A percentile compares a stretch with the other conserved stretches of the same genome.
phyloP scores from a whole-genome alignment of 306 rosid species.

The Potentilla sterilis region DNA sequence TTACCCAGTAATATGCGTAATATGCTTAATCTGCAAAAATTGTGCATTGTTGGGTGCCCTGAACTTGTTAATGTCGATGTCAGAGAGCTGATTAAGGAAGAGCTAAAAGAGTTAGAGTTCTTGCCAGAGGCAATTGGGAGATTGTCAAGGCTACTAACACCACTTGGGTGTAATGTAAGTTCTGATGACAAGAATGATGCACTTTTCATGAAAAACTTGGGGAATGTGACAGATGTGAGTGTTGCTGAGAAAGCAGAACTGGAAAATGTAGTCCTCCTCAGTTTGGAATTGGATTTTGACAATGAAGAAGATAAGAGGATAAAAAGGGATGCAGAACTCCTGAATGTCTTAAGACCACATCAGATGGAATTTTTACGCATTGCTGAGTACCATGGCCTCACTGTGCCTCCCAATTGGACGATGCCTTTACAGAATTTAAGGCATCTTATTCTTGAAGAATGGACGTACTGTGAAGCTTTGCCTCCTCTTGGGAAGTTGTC shows the following conservation, averaged over 20 bases:
- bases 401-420: not conserved
- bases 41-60: not conserved
- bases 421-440: not conserved
- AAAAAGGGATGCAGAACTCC: not conserved
- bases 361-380: not conserved
- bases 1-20: not conserved
- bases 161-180: not conserved
- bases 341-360: not conserved
- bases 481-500: slow-evolving; percentile 6
- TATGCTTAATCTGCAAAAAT: not conserved
- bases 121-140: not conserved
- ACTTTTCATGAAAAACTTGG: not conserved
- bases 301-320: not conserved
- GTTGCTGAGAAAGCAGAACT: not conserved
- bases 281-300: not conserved
- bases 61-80: not conserved
- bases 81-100: not conserved
- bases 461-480: not conserved
- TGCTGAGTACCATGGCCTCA: not conserved
- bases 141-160: not conserved
- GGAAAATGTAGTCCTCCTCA: not conserved
- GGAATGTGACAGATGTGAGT: not conserved
- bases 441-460: not conserved
- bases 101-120: not conserved
- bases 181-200: not conserved